A percentile compares a stretch with the other conserved stretches of the same genome.
These are phyloP conservation scores for Pichia thaimueangensis DNA, from an alignment of 805 yeast species.

Conservation along the genomic window DNA sequence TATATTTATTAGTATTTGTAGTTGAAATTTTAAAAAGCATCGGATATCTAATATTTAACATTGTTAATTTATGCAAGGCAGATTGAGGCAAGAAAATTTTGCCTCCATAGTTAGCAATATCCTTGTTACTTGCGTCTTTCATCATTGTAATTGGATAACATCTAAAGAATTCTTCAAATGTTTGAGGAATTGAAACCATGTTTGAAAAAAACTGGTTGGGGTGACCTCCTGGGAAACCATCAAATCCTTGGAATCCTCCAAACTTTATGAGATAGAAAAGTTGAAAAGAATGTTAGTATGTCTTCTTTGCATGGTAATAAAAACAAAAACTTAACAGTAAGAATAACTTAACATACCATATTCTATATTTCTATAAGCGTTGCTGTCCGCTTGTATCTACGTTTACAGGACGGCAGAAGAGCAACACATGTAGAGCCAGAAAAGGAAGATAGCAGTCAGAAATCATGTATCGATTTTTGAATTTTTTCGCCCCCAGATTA, in stretches of 20 bases:
- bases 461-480: too few species aligned
- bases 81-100: constrained; percentile 93
- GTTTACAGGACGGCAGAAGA: too few species aligned
- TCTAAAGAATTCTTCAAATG: constrained; percentile 82
- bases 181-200: constrained; percentile 19
- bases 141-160: constrained; percentile 89
- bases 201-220: constrained; percentile 14
- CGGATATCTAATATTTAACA: constrained; percentile 90
- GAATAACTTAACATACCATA: neutral
- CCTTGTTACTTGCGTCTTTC: constrained; percentile 67
- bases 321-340: too few species aligned
- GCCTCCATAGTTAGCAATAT: constrained; percentile 87
- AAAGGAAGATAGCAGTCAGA: too few species aligned
- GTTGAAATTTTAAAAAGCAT: constrained; percentile 82
- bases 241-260: constrained; percentile 23
- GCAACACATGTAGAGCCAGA: too few species aligned
- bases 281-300: constrained; percentile 6
- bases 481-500: too few species aligned
- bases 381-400: too few species aligned
- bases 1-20: constrained; percentile 47
- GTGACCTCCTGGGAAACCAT: constrained; percentile 5
- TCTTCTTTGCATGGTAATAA: too few species aligned
- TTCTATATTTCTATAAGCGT: too few species aligned
- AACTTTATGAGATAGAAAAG: constrained; percentile 15
- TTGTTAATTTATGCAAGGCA: constrained; percentile 79